Base-by-base conservation (phyloP, 257 asterid species). In the Capsicum chinense region DNA sequence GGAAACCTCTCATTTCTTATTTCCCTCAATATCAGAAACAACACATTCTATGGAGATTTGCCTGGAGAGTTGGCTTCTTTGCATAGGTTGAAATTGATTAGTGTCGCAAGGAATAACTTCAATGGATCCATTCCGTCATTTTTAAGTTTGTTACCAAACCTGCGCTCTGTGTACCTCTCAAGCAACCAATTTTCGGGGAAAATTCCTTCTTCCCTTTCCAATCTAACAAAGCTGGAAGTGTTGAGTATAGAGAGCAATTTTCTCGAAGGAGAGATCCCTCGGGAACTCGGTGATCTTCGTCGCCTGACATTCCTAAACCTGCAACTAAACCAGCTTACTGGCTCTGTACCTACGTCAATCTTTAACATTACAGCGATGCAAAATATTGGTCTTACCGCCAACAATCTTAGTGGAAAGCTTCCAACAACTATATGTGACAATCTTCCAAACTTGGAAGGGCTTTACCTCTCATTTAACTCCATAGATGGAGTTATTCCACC, bases 381-480 rank as follows among this genome's bases (percentile, higher is more conserved):
- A 57, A 0, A 0, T 0, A 16, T 57, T 6, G 62, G 0, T 16
- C 10, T 58, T 57, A 6, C 0, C 10, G 0, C 2, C 1, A 57
- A 57, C 62, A 15, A 57, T 57, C 62, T 57, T 15, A 57, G 19
- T 15, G 62, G 62, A 5, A 57, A 15, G 16, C 58, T 54, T 54
- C 58, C 58, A 54, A 54, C 4, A 54, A 54, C 16, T 12, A 54
- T 54, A 54, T 54, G 58, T 54, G 16, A 54, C 6, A 5, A 12
- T 12, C 58, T 54, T 12, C 16, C 58, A 54, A 3, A 54, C 58
- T 12, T 54, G 58, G 58, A 54, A 54, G 58, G 58, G 6, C 58
- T 54, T 54, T 1, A 54, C 58, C 58, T 54, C 16, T 11, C 16
- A 11, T 1, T 0, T 10, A 54, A 54, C 58, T 54, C 0, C 58